These are phyloP conservation scores for Oryza glumipatula DNA, from an alignment of 176 grass and related monocot species.

Conservation along the genomic window DNA sequence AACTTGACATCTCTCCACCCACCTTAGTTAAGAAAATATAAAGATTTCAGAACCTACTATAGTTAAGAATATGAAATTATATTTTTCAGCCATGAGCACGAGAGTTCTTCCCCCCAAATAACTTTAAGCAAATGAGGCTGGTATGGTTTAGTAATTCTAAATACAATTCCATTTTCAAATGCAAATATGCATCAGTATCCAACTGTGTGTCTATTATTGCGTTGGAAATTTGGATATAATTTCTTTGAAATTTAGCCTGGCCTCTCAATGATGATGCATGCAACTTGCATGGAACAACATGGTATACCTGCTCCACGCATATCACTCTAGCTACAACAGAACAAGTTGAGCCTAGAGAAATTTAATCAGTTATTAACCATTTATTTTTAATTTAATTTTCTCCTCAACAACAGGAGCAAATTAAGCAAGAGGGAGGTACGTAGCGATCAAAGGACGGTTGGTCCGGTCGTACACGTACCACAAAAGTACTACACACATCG, in stretches of 20 bases:
- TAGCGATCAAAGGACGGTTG: conserved; percentile 28
- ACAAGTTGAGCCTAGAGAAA: background rate
- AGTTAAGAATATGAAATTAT: too few relatives aligned
- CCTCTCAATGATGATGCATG: background rate
- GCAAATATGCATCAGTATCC: background rate
- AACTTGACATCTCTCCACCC: too few relatives aligned
- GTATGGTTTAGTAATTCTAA: background rate
- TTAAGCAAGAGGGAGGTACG: background rate
- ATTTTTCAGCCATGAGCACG: too few relatives aligned
- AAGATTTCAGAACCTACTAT: too few relatives aligned
- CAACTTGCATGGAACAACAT: background rate
- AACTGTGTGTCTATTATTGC: background rate
- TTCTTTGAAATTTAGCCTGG: background rate
- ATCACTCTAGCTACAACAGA: background rate
- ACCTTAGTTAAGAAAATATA: too few relatives aligned
- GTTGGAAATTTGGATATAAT: background rate
- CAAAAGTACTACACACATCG: background rate
- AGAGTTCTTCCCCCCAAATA: too few relatives aligned
- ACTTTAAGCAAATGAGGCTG: background rate
- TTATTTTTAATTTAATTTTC: background rate
- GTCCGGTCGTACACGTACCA: conserved; percentile 24
- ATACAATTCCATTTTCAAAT: background rate
- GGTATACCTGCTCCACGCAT: background rate
- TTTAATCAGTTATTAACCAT: background rate
- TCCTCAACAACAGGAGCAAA: background rate